These are phyloP conservation scores for Taphrina sp. DNA, from an alignment of 1,139 yeast genomes.

Conservation along the genomic window DNA sequence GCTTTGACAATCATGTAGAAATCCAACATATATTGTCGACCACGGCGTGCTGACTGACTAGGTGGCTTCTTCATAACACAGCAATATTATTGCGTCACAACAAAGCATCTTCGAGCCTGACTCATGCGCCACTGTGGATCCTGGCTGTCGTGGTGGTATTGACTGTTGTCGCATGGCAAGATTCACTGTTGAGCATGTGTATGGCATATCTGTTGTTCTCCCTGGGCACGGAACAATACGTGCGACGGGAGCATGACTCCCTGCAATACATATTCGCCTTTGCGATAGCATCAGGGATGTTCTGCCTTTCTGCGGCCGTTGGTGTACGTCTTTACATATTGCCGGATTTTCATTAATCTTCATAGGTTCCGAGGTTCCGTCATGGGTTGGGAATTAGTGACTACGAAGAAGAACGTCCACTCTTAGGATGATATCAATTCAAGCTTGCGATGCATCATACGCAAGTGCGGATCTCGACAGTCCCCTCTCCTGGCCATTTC, in stretches of 20 bases:
- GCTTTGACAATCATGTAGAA: conserved; percentile 9
- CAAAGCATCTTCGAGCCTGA: not conserved
- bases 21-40: not conserved
- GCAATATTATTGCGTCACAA: not conserved
- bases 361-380: conserved; percentile 22
- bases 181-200: conserved; percentile 17
- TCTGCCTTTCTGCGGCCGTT: conserved; percentile 1
- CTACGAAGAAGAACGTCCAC: too few relatives aligned
- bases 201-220: conserved; percentile 19
- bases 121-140: not conserved
- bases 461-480: too few relatives aligned
- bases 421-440: too few relatives aligned
- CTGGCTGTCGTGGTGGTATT: not conserved
- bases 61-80: conserved; percentile 14
- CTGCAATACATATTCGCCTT: conserved; percentile 9
- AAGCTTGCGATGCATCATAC: too few relatives aligned
- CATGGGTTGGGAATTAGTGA: too few relatives aligned
- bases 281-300: conserved; percentile 1
- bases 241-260: not conserved
- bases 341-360: too few relatives aligned
- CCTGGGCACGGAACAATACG: conserved; percentile 18
- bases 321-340: conserved; percentile 7
- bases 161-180: not conserved
- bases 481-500: too few relatives aligned
- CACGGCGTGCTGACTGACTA: not conserved